Conservation (phyloP, 2,329 filamentous ascomycete species). For the Chaetomium sp. region DNA sequence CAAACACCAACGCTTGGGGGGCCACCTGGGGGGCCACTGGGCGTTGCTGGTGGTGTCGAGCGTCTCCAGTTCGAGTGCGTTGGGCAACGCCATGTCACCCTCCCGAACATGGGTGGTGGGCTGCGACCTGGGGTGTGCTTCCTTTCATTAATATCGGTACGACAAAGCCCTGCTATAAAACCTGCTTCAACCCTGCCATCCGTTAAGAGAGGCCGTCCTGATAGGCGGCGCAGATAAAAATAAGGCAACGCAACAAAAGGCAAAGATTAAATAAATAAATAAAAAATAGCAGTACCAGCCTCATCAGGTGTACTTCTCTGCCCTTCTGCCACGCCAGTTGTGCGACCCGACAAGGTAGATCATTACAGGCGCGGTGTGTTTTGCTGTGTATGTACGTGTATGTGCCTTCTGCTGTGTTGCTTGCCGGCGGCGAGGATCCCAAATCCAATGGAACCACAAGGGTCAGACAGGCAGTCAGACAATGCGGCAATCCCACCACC, state of each 20-base stretch:
- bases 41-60: not conserved
- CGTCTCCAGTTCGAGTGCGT: constrained; percentile 6
- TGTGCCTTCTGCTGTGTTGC: not conserved
- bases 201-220: not conserved
- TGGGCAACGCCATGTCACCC: constrained; percentile 19
- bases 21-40: too few relatives aligned
- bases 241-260: too few relatives aligned
- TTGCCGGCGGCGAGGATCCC: not conserved
- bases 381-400: constrained; percentile 7
- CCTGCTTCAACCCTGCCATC: constrained; percentile 11
- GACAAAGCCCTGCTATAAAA: constrained; percentile 7
- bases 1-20: not conserved
- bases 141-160: constrained; percentile 11
- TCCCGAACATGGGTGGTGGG: constrained; percentile 8
- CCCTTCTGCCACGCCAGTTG: constrained; percentile 8
- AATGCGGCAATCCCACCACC: constrained; percentile 5
- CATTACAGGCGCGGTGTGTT: not conserved
- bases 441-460: constrained; percentile 6
- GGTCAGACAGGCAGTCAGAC: constrained; percentile 14
- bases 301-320: not conserved
- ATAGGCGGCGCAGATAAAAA: not conserved
- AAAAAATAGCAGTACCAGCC: not conserved
- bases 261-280: too few relatives aligned
- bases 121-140: constrained; percentile 14
- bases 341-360: constrained; percentile 14